Evolutionary conservation across 768 basidiomycete species (phyloP).

Genomic region (Psilocybe cubensis): DNA sequence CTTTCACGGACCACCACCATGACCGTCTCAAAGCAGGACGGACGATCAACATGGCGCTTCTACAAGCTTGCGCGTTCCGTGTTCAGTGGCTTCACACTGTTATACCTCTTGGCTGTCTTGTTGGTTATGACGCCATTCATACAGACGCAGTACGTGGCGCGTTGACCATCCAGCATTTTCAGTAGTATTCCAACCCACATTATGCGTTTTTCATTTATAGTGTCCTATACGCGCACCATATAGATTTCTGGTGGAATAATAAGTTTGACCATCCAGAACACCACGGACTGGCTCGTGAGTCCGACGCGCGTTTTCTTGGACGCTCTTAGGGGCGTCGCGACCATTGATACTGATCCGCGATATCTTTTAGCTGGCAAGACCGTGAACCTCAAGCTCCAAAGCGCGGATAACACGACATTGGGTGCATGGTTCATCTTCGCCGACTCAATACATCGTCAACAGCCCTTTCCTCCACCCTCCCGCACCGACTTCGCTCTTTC

Average conservation of each 20-base stretch:
- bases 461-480: slow-evolving; percentile 35
- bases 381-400: slow-evolving; percentile 58
- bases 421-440: slow-evolving; percentile 73
- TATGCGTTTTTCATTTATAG: slow-evolving; percentile 21
- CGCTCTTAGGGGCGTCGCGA: not conserved
- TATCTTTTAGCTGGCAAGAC: slow-evolving; percentile 59
- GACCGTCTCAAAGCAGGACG: slow-evolving; percentile 10
- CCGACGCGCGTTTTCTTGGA: too few relatives aligned
- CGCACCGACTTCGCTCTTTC: slow-evolving; percentile 35
- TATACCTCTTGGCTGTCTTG: slow-evolving; percentile 27
- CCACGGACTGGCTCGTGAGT: slow-evolving; percentile 46
- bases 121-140: slow-evolving; percentile 41
- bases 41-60: not conserved
- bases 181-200: slow-evolving; percentile 5
- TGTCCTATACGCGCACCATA: slow-evolving; percentile 41
- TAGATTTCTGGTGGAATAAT: slow-evolving; percentile 36
- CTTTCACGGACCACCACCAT: slow-evolving; percentile 20
- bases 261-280: slow-evolving; percentile 43
- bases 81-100: slow-evolving; percentile 15
- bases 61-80: slow-evolving; percentile 15
- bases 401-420: slow-evolving; percentile 62
- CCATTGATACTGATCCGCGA: not conserved
- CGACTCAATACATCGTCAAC: slow-evolving; percentile 47
- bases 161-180: not conserved
- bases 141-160: slow-evolving; percentile 38